phyloP scores from a whole-genome alignment of 805 yeast genomes.

The Candida boidinii region DNA sequence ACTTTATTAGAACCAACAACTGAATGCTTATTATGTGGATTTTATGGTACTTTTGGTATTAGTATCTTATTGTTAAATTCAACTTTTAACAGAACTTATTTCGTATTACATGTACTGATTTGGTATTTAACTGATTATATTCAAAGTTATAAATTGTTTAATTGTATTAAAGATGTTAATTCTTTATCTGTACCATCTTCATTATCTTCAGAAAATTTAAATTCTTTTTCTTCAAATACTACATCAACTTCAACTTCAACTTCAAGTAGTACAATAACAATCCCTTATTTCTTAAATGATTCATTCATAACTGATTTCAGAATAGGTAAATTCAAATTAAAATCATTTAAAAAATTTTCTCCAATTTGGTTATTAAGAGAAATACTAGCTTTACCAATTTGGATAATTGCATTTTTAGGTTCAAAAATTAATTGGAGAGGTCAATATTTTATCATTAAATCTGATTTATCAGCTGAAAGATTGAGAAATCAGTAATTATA shows the following conservation, averaged over 20 bases:
- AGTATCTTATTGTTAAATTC: conserved; percentile 33
- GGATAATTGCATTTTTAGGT: conserved; percentile 77
- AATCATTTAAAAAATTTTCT: conserved; percentile 15
- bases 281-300: conserved; percentile 11
- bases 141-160: conserved; percentile 42
- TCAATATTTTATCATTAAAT: conserved; percentile 59
- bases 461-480: conserved; percentile 74
- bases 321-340: conserved; percentile 1
- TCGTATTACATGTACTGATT: conserved; percentile 41
- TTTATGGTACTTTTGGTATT: conserved; percentile 54
- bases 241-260: not conserved
- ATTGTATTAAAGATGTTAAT: conserved; percentile 7
- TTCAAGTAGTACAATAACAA: not conserved
- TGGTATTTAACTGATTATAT: conserved; percentile 63
- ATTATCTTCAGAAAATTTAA: no score
- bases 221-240: no score
- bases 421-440: conserved; percentile 75
- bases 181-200: no score
- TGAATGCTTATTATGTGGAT: conserved; percentile 61
- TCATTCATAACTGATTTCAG: conserved; percentile 5
- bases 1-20: conserved; percentile 84
- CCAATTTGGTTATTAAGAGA: conserved; percentile 65
- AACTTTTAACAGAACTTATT: conserved; percentile 27
- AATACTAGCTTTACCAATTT: conserved; percentile 68
- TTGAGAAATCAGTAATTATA: no score